Evolutionary conservation across 139 green algal species (phyloP), one percentile per base, ranked within the genome.

Genomic region (Tetradesmus obliquus): DNA sequence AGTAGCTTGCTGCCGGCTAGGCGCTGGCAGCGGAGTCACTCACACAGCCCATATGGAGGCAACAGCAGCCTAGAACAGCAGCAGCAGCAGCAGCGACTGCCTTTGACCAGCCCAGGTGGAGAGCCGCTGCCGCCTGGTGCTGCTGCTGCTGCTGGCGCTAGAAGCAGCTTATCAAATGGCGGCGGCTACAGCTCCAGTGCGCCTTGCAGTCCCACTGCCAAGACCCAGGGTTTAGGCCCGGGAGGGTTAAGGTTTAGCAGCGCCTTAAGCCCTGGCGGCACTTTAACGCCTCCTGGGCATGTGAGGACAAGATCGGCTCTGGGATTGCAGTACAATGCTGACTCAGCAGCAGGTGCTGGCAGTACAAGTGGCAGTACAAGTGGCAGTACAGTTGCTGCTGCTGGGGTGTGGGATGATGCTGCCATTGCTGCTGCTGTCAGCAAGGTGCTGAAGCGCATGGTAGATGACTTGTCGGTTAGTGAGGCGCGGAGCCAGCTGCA

Each of bases 351-450:
- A 45, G 32, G 32, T 45, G 32, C 32, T 45, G 32, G 32, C 32
- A 45, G 32, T 45, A 45, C 32, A 45, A 45, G 32, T 45, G 32
- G 32, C 32, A 45, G 32, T 45, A 45, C 32, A 45, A 45, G 32
- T 45, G 32, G 32, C 32, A 45, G 32, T 24, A 76, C 66, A 76
- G 66, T 76, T 72, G 17, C 66, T 24, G 66, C 66, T 57, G 69
- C 20, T 20, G 86, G 69, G 17, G 45, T n/a, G 19, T 90, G 86
- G 86, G 86, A 90, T 71, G 86, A 90, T 72, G 86, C 71, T 24
- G 55, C 66, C 3, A 90, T 90, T 90, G 86, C 86, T 69, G 53
- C 69, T 90, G 86, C 86, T 71, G 86, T 90, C 1, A 69, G 71
- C 53, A 83, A 84, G 86, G 71, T 84, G 53, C 13, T 90, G 55